phyloP scores from a whole-genome alignment of 306 rosid genomes.

The Erythrophleum fordii region DNA sequence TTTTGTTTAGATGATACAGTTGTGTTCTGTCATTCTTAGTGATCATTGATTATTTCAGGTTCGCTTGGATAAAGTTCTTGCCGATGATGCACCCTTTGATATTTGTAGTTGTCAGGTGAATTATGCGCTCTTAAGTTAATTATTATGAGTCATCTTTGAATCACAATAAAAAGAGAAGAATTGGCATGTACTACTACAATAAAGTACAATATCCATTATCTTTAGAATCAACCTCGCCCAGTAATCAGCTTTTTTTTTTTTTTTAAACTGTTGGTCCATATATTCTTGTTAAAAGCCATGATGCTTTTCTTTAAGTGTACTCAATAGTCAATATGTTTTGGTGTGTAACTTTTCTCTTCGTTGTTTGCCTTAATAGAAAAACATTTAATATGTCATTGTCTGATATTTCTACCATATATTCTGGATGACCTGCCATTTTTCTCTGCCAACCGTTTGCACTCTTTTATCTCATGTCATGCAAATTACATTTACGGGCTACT shows the following conservation, averaged over 20 bases:
- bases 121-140: conserved; percentile 26
- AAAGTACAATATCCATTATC: neutral
- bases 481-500: neutral
- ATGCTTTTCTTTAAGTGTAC: neutral
- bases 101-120: conserved; percentile 37
- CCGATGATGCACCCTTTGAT: conserved; percentile 61
- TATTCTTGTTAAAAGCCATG: neutral
- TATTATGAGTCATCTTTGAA: neutral
- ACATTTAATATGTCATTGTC: too few relatives aligned
- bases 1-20: conserved; percentile 30
- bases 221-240: neutral
- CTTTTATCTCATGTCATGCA: neutral
- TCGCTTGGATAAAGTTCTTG: conserved; percentile 81
- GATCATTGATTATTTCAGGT: conserved; percentile 54
- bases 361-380: neutral
- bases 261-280: neutral
- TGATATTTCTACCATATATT: neutral
- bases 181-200: neutral
- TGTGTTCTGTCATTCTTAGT: conserved; percentile 26
- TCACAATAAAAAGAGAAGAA: neutral
- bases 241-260: neutral
- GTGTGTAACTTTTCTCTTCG: neutral
- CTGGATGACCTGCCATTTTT: neutral
- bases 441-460: neutral
- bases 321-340: neutral